Percentiles rank a stretch among this genome's conserved stretches.
Conservation (phyloP, 2,329 filamentous ascomycete genomes). For the Penicillium aurantiogriseum region DNA sequence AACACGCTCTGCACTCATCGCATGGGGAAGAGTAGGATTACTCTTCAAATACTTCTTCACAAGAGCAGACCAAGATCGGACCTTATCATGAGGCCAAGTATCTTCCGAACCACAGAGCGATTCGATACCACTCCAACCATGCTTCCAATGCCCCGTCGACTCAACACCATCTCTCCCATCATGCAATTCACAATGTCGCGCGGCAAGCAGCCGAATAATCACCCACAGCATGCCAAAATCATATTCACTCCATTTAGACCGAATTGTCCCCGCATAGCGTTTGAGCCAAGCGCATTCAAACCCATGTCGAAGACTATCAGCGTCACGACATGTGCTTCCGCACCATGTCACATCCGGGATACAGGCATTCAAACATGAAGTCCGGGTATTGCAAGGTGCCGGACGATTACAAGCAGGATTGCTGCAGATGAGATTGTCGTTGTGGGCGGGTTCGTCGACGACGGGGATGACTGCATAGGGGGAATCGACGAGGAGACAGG, state of each 20-base stretch:
- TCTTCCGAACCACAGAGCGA: constrained; percentile 31
- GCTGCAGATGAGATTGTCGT: constrained; percentile 31
- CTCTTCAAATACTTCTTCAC: constrained; percentile 34
- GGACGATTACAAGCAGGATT: constrained; percentile 29
- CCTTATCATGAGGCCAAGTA: constrained; percentile 31
- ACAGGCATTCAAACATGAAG: constrained; percentile 25
- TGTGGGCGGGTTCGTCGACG: constrained; percentile 26
- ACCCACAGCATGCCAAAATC: constrained; percentile 37
- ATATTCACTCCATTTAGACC: constrained; percentile 32
- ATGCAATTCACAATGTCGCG: constrained; percentile 12
- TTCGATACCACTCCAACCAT: constrained; percentile 27
- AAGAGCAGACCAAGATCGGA: constrained; percentile 27
- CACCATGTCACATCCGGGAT: constrained; percentile 32
- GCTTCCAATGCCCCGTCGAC: constrained; percentile 8
- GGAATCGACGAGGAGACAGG: constrained; percentile 29
- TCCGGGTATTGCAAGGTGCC: constrained; percentile 6
- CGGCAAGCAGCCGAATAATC: constrained; percentile 33
- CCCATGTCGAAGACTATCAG: constrained; percentile 26
- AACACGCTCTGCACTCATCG: constrained; percentile 15
- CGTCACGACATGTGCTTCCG: constrained; percentile 19
- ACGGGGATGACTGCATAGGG: constrained; percentile 35
- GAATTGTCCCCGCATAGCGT: constrained; percentile 24
- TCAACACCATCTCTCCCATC: background rate
- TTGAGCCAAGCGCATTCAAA: constrained; percentile 35
- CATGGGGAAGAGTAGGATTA: constrained; percentile 18